Percentiles rank a stretch among this genome's conserved stretches.
phyloP scores from a whole-genome alignment of 805 yeast species.

The Candida mattraensis region DNA sequence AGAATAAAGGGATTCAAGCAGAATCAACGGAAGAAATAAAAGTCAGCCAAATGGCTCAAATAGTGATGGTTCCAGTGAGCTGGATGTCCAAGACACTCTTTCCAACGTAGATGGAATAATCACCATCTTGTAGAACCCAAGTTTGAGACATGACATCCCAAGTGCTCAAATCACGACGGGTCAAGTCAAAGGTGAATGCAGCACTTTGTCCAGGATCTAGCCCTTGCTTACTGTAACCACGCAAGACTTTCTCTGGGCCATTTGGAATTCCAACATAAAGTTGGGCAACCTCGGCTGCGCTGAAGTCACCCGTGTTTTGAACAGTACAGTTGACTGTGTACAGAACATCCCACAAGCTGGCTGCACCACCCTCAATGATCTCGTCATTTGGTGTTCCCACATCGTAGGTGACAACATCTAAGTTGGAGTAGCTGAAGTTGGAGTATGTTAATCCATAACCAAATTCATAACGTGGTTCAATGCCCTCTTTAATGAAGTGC shows the following conservation, averaged over 20 bases:
- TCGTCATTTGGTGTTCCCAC: constrained; percentile 26
- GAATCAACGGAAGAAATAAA: too few relatives aligned
- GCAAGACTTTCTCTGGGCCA: constrained; percentile 41
- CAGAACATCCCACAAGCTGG: constrained; percentile 37
- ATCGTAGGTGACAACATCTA: constrained; percentile 23
- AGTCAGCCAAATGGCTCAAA: too few relatives aligned
- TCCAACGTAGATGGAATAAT: constrained; percentile 40
- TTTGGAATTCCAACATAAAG: constrained; percentile 43
- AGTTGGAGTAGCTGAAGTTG: constrained; percentile 35
- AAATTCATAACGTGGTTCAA: constrained; percentile 59
- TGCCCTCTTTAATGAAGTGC: constrained; percentile 54
- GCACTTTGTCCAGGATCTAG: constrained; percentile 35
- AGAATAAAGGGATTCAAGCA: too few relatives aligned
- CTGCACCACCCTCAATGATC: constrained; percentile 2
- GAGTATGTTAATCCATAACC: constrained; percentile 64
- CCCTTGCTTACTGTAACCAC: constrained; percentile 44
- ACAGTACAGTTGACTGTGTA: constrained; percentile 40
- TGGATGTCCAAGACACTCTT: constrained; percentile 22
- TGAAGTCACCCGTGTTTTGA: constrained; percentile 37
- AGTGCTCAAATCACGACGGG: constrained; percentile 42
- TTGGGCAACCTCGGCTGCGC: constrained; percentile 46
- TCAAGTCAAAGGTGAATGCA: constrained; percentile 34
- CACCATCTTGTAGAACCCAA: constrained; percentile 47
- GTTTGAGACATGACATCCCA: constrained; percentile 46
- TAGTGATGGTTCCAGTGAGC: constrained; percentile 12